Percentiles rank a stretch among this genome's conserved stretches.
These are phyloP conservation scores for Lactarius trivialis DNA, from an alignment of 768 basidiomycete species.

Conservation along the genomic window DNA sequence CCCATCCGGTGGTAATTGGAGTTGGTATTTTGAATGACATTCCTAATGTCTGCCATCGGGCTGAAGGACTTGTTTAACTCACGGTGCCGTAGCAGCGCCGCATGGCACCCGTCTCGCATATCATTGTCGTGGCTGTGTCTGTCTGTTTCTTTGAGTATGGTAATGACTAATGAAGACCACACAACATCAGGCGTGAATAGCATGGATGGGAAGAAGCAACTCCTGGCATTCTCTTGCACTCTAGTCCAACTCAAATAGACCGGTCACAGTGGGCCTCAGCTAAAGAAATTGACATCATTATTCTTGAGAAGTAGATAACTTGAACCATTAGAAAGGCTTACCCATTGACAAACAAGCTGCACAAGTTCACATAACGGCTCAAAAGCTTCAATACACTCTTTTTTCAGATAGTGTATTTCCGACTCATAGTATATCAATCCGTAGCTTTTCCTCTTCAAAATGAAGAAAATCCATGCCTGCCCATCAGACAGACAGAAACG, in stretches of 20 bases:
- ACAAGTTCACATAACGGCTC: neutral
- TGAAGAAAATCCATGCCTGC: neutral
- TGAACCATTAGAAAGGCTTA: neutral
- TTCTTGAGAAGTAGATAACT: neutral
- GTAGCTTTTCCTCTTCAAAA: neutral
- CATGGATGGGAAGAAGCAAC: too few relatives aligned
- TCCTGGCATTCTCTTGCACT: neutral
- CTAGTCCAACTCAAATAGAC: neutral
- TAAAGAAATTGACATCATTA: neutral
- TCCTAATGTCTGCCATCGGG: neutral
- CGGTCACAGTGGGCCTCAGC: neutral
- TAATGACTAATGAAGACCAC: too few relatives aligned
- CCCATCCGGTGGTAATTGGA: neutral
- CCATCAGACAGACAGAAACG: neutral
- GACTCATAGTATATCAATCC: neutral
- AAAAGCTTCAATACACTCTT: too few relatives aligned
- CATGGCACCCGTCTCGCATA: too few relatives aligned
- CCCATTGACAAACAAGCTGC: neutral
- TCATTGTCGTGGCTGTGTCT: too few relatives aligned
- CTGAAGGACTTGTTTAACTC: neutral
- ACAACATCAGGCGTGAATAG: too few relatives aligned
- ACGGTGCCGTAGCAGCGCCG: too few relatives aligned
- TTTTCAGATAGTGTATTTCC: too few relatives aligned
- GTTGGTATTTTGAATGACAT: neutral
- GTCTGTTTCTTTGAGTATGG: too few relatives aligned